Percentiles rank a stretch among this genome's conserved stretches.
Conservation (phyloP, 148 eudicot species). For the Vaccinium myrtillus region DNA sequence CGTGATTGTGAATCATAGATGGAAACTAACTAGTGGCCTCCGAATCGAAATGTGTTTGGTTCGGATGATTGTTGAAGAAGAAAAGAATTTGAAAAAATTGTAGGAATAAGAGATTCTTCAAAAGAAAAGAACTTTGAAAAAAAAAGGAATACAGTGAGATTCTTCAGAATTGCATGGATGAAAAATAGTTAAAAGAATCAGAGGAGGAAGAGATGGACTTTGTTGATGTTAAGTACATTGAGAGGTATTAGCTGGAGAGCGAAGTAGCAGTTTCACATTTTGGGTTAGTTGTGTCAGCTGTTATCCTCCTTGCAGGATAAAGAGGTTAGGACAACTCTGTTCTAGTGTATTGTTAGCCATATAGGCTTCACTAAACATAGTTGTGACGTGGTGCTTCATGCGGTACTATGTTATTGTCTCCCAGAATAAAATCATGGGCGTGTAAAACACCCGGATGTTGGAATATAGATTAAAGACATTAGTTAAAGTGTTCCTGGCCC, state of each 20-base stretch:
- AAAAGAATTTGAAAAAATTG: background rate
- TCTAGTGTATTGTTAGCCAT: background rate
- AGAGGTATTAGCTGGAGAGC: background rate
- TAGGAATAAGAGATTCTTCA: background rate
- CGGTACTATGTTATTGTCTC: background rate
- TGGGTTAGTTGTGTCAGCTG: background rate
- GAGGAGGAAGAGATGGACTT: background rate
- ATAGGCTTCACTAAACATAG: background rate
- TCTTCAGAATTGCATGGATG: background rate
- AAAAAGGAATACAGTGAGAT: background rate
- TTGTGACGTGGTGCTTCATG: background rate
- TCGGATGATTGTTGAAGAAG: background rate
- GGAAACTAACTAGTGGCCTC: too few species aligned
- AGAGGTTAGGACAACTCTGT: background rate
- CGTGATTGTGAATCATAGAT: too few species aligned
- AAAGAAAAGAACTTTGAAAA: slow-evolving; percentile 1
- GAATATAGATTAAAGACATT: background rate
- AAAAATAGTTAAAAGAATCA: background rate
- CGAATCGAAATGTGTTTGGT: too few species aligned
- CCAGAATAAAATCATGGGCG: background rate
- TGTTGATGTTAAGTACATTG: background rate
- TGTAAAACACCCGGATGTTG: background rate
- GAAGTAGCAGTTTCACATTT: background rate
- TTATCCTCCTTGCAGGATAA: background rate
- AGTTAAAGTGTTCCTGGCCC: background rate